These are phyloP conservation scores for Calonectria multiphialidica DNA, from an alignment of 2,329 filamentous ascomycete genomes.

Conservation along the genomic window DNA sequence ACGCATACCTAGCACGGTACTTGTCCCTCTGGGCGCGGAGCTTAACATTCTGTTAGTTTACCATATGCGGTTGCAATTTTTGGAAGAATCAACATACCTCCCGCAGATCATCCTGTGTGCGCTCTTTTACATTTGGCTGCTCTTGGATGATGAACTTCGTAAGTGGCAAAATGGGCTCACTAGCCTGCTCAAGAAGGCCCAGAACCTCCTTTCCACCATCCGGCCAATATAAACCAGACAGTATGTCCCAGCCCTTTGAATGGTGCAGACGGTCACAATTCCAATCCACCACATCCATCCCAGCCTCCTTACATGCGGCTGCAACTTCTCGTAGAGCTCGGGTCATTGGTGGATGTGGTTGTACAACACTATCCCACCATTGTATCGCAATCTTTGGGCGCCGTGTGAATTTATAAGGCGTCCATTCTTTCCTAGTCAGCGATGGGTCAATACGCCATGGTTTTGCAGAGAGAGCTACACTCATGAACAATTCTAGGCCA, in stretches of 20 bases:
- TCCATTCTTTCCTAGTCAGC: conserved; percentile 50
- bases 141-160: conserved; percentile 71
- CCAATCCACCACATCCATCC: conserved; percentile 66
- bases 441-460: conserved; percentile 51
- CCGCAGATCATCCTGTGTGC: conserved; percentile 58
- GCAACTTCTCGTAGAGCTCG: conserved; percentile 68
- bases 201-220: conserved; percentile 69
- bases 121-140: conserved; percentile 55
- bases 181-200: conserved; percentile 62
- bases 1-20: conserved; percentile 52
- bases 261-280: conserved; percentile 69
- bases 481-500: conserved; percentile 51
- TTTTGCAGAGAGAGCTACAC: conserved; percentile 43
- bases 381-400: conserved; percentile 71
- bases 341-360: conserved; percentile 69
- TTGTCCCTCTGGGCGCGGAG: conserved; percentile 53
- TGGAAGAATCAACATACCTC: no score
- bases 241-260: conserved; percentile 61
- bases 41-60: conserved; percentile 20
- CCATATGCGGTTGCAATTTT: background rate
- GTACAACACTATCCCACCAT: conserved; percentile 70
- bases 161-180: conserved; percentile 70
- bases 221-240: conserved; percentile 63
- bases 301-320: conserved; percentile 59
- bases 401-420: conserved; percentile 44